Base-by-base conservation (phyloP, 2,329 filamentous ascomycete genomes). In the Canariomyces notabilis region DNA sequence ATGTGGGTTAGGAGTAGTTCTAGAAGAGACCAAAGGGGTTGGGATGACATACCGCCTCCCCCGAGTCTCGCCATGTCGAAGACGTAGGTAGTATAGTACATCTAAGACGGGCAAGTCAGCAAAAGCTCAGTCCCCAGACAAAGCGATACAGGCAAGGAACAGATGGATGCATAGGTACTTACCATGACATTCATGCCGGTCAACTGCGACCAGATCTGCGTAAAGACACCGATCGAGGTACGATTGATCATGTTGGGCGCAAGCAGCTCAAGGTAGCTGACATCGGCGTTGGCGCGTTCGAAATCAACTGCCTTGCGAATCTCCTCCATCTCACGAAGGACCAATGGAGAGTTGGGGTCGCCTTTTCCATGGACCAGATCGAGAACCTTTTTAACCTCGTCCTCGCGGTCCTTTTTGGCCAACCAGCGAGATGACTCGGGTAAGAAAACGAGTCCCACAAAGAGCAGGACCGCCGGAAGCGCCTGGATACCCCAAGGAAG, bases 171-270 rank as follows among this genome's bases (percentile, higher is more conserved):
- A 22, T 37, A 9, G 14, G 20, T 14, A 60, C 67, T 55, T 52
- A 79, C 82, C 84, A 80, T 83, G 31, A 79, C 82, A 57, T 87
- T 88, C 83, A 87, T 87, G 15, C 85, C 85, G 0, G 83, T 87
- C 38, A 89, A 66, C 61, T 89, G 85, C 9, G 76, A 81, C 85
- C 85, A 86, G 57, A 89, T 82, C 65, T 89, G 85, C 1, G 75
- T 83, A 61, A 85, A 87, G 34, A 88, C 59, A 51, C 83, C 85
- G 52, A 87, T 82, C 54, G 82, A 70, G 7, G 83, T 85, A 22
- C 85, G 77, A 66, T 87, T 84, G 61, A 88, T 72, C 80, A 87
- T 87, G n/a, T 70, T 70, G 1, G 85, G 85, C 55, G 75, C 77
- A 67, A 93, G 76, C 1, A 93, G 75, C 60, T 91, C 85, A 2